phyloP scores from a whole-genome alignment of 306 rosid genomes.

The Macrotyloma uniflorum region DNA sequence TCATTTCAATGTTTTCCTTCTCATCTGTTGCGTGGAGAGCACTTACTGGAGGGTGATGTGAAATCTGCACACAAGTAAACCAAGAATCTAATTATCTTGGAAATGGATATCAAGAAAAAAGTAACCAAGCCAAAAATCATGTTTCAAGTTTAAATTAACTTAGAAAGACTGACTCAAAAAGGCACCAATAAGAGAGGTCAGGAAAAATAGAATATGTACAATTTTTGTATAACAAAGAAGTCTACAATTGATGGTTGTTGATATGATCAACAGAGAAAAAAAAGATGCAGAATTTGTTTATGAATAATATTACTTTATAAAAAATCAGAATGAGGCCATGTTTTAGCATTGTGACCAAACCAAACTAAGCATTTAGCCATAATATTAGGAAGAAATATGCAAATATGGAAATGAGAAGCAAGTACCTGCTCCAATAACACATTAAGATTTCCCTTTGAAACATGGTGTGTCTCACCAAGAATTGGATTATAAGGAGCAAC shows the following conservation, averaged over 20 bases:
- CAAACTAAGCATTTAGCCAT: neutral
- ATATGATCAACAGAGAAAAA: neutral
- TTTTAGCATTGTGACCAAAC: neutral
- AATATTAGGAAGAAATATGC: neutral
- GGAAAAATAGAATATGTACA: neutral
- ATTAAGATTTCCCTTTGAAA: conserved; percentile 66
- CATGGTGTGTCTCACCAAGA: conserved; percentile 98
- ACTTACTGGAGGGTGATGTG: conserved; percentile 92
- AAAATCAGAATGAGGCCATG: too few relatives aligned
- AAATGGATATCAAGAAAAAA: neutral
- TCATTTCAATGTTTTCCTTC: conserved; percentile 64
- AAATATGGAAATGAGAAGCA: neutral
- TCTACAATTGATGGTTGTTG: neutral
- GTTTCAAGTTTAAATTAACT: neutral
- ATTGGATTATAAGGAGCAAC: conserved; percentile 87
- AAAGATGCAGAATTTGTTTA: neutral
- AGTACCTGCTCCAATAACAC: conserved; percentile 87
- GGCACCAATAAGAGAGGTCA: neutral
- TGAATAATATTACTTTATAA: neutral
- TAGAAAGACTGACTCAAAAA: neutral
- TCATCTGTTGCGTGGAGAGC: conserved; percentile 91
- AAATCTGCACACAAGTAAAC: conserved; percentile 54
- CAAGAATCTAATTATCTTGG: neutral
- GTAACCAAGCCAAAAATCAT: neutral
- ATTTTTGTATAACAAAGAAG: neutral